phyloP scores from a whole-genome alignment of 345 rosid species.

The Rhodomyrtus tomentosa region DNA sequence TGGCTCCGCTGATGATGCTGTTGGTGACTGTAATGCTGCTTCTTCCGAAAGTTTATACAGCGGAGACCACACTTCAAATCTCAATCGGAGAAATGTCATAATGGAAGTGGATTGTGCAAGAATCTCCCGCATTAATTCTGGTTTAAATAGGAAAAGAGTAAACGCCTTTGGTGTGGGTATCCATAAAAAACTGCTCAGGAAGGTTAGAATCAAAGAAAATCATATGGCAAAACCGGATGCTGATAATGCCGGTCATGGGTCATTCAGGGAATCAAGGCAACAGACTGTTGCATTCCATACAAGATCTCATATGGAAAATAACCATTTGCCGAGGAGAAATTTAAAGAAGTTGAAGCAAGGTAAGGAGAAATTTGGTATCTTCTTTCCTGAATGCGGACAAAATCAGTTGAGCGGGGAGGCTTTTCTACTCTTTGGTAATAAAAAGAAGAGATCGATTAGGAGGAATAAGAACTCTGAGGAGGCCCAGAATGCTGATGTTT shows the following conservation, averaged over 20 bases:
- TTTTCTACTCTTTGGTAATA: not conserved
- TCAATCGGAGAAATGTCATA: not conserved
- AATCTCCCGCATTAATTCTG: not conserved
- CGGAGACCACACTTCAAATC: not conserved
- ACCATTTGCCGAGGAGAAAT: not conserved
- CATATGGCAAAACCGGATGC: not conserved
- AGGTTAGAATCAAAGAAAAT: not conserved
- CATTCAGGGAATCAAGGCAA: not conserved
- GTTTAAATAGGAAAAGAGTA: not conserved
- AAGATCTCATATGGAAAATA: conserved; percentile 1
- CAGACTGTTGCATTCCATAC: not conserved
- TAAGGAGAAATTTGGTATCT: not conserved
- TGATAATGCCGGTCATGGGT: not conserved
- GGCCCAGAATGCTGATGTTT: not conserved
- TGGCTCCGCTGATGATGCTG: not conserved
- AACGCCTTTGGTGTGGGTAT: not conserved
- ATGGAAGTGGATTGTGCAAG: not conserved
- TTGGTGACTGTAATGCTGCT: not conserved
- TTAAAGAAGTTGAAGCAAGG: not conserved
- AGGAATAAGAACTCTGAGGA: conserved; percentile 1
- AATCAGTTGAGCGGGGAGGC: not conserved
- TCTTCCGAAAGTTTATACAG: not conserved
- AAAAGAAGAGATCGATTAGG: conserved; percentile 1
- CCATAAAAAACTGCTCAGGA: not conserved
- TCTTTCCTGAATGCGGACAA: not conserved